A percentile compares a stretch with the other conserved stretches of the same genome.
phyloP scores from a whole-genome alignment of 192 early-diverging fungal genomes.

The Pilaira anomala region DNA sequence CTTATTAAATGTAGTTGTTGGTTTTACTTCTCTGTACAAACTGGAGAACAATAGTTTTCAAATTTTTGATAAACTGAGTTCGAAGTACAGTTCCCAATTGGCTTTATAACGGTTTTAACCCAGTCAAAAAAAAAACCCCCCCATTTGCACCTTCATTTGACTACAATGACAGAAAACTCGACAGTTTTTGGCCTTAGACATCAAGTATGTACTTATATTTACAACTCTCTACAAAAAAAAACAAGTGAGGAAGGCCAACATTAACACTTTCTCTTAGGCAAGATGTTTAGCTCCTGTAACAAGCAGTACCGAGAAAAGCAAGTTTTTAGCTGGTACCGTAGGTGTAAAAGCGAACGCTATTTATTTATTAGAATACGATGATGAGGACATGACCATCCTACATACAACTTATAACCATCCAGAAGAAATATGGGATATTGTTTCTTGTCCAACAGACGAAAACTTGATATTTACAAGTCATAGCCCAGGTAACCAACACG shows the following conservation, averaged over 20 bases:
- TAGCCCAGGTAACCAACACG: constrained; percentile 43
- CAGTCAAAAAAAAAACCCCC: background rate
- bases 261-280: constrained; percentile 46
- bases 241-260: no score
- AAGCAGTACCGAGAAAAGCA: constrained; percentile 60
- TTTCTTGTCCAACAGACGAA: constrained; percentile 52
- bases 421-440: constrained; percentile 64
- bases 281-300: constrained; percentile 58
- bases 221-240: background rate
- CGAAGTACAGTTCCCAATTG: no score
- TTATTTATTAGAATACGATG: constrained; percentile 69
- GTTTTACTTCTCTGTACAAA: no score
- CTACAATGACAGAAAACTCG: constrained; percentile 33
- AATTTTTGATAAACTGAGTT: no score
- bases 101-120: no score
- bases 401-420: constrained; percentile 58
- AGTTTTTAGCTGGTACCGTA: constrained; percentile 72
- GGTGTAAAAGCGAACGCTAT: constrained; percentile 63
- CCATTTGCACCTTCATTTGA: background rate
- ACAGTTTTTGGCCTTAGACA: constrained; percentile 64
- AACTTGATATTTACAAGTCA: constrained; percentile 62
- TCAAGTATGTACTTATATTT: constrained; percentile 49
- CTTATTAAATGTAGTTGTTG: no score
- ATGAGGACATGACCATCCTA: constrained; percentile 62
- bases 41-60: no score